Evolutionary conservation across 768 basidiomycete genomes (phyloP).

Genomic region (Lyophyllum atratum): DNA sequence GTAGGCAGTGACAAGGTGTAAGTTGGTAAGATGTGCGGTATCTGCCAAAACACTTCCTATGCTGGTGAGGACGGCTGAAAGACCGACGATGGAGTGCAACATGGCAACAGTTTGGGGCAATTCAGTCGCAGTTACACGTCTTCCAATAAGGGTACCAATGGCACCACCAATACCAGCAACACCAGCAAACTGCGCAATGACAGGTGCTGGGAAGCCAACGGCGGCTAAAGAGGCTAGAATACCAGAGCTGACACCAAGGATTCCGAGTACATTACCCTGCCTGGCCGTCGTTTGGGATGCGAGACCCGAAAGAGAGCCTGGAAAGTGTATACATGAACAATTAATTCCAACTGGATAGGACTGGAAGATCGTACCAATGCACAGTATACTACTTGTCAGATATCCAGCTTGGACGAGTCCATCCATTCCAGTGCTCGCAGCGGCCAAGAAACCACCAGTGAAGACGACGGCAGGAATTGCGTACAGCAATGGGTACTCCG

Average conservation of each 20-base stretch:
- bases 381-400: conserved; percentile 80
- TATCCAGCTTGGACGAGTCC: conserved; percentile 91
- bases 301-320: conserved; percentile 79
- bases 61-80: conserved; percentile 86
- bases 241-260: conserved; percentile 82
- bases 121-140: conserved; percentile 85
- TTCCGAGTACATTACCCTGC: conserved; percentile 87
- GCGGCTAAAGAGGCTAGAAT: conserved; percentile 80
- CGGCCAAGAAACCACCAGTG: conserved; percentile 79
- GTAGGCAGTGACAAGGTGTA: conserved; percentile 85
- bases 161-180: conserved; percentile 75
- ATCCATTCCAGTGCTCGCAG: conserved; percentile 81
- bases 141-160: conserved; percentile 72
- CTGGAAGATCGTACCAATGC: conserved; percentile 56
- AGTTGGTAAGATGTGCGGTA: conserved; percentile 61
- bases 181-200: conserved; percentile 76
- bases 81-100: conserved; percentile 86
- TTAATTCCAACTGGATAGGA: not conserved
- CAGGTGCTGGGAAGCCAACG: conserved; percentile 77
- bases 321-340: not conserved
- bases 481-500: conserved; percentile 87
- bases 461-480: conserved; percentile 79
- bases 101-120: conserved; percentile 80
- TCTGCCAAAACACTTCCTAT: conserved; percentile 81
- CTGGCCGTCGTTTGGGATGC: conserved; percentile 81